Base-by-base conservation (phyloP, 441 rosid genomes). In the Pelargonium citronellum region DNA sequence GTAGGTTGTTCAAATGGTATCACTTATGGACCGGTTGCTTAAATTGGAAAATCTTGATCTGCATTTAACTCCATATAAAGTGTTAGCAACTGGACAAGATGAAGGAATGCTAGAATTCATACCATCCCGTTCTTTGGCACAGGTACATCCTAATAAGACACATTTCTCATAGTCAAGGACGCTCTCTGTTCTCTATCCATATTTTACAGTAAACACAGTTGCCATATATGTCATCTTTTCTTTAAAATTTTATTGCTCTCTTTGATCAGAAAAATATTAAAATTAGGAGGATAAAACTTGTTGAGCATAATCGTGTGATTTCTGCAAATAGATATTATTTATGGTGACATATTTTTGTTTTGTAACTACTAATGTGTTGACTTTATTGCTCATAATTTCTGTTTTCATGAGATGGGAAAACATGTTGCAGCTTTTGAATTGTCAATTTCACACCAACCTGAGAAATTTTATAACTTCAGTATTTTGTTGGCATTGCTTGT, bases 81-180 rank as follows among this genome's bases (percentile, higher is more conserved):
- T 95, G 72, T 91, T 95, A 78, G 99, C 98, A 68, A 92, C 98
- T 44, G 97, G 96, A 74, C 97, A 88, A 78, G 98, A 95, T 76
- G 99, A 95, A 81, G 99, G 98, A 86, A 90, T 95, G 99, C 73
- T 95, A 73, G 98, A 95, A 77, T 95, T 95, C 78, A 89, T 92
- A 86, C 98, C 96, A 49, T 95, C 99, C 66, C 91, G 84, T 64
- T 83, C 97, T 70, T 82, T 95, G 82, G 97, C 98, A 70, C 97
- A 86, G 98, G 99, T 95, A 82, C 55, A 66, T 71, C 46, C 49
- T 41, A n/a, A 46, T 20, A 68, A 15, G 55, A 69, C 70, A 71
- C n/a, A 64, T 62, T 57, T 72, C 51, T 61, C 51, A 60, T 65
- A 64, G 68, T 44, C 58, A 51, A 9, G n/a, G 47, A 44, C 5